A percentile compares a stretch with the other conserved stretches of the same genome.
Conservation (phyloP, 1,284 basidiomycete species). For the Pascua sp. region DNA sequence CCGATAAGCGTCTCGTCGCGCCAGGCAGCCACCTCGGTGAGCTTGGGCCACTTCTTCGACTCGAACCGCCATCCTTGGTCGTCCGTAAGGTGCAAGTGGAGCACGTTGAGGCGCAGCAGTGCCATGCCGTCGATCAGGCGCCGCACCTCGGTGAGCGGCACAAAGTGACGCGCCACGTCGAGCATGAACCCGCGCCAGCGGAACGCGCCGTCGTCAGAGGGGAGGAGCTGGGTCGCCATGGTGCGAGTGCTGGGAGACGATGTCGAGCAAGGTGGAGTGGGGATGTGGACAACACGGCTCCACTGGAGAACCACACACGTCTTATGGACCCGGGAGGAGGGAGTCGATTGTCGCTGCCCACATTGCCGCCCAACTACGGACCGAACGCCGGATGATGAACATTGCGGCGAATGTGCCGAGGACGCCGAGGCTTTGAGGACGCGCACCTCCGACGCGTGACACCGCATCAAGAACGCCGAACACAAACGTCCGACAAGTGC, state of each 20-base stretch:
- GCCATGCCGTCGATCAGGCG: slow-evolving; percentile 14
- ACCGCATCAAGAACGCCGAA: too few species aligned
- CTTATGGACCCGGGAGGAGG: too few species aligned
- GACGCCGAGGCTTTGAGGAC: too few species aligned
- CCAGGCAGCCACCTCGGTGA: slow-evolving; percentile 9
- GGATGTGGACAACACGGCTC: too few species aligned
- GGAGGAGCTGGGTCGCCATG: slow-evolving; percentile 3
- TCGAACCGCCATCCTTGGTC: slow-evolving; percentile 26
- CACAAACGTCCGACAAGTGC: too few species aligned
- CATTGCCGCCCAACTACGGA: too few species aligned
- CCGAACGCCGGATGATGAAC: too few species aligned
- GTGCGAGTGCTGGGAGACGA: neutral
- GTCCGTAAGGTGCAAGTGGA: slow-evolving; percentile 21
- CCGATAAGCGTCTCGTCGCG: slow-evolving; percentile 14
- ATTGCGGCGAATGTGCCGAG: too few species aligned
- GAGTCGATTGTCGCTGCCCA: too few species aligned
- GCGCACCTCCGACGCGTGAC: too few species aligned
- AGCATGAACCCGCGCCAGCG: slow-evolving; percentile 19
- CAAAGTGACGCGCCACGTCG: slow-evolving; percentile 15
- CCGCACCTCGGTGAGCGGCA: slow-evolving; percentile 8
- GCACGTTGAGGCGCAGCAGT: slow-evolving; percentile 17
- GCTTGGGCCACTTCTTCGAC: slow-evolving; percentile 17
- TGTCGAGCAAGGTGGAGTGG: too few species aligned
- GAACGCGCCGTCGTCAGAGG: slow-evolving; percentile 12
- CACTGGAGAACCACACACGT: neutral